Evolutionary conservation across 2,329 filamentous ascomycete species (phyloP), one percentile per base, ranked within the genome.

Genomic region (Didymella lethalis): DNA sequence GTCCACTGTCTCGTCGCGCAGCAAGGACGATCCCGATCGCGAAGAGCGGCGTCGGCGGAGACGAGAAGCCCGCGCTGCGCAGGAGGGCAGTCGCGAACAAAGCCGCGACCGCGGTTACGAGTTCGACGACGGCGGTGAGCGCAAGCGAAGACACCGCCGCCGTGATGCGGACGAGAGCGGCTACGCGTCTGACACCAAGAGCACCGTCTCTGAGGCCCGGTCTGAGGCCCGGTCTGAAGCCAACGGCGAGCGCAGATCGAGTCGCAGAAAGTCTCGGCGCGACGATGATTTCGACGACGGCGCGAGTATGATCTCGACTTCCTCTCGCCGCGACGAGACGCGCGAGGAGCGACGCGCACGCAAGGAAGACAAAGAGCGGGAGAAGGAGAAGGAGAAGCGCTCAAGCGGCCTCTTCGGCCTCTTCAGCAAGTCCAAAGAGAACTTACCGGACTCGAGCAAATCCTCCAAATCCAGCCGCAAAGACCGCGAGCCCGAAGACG

Each of bases 321-420:
- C 79, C 20, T 75, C 78, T 11, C 73, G 75, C 40, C 71, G 72
- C 41, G 75, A 79, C 25, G 38, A 41, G 38, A 41, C 38, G 18
- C 38, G 38, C 10, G 78, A 79, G 28, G 79, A 80, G 23, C 68
- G 64, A 29, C 61, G 71, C 4, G 72, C 59, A 53, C 31, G 49
- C 12, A 54, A 48, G 40, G 54, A 61, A 31, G 57, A 57, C 6
- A 72, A 68, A 48, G 68, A 71, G 18, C 72, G 67, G 57, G 67
- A 75, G 36, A 76, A 79, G 44, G 68, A 71, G 11, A 76, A 47
- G 61, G 79, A 80, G 49, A 80, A 80, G 60, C 78, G 79, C 63
- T 80, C 80, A 48, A 77, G 77, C 47, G 79, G 81, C 12, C 53
- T 83, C 7, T 78, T 82, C 48, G 78, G 80, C 5, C 64, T 83